Evolutionary conservation across 139 green algal genomes (phyloP).

Genomic region (Haematococcus lacustris): DNA sequence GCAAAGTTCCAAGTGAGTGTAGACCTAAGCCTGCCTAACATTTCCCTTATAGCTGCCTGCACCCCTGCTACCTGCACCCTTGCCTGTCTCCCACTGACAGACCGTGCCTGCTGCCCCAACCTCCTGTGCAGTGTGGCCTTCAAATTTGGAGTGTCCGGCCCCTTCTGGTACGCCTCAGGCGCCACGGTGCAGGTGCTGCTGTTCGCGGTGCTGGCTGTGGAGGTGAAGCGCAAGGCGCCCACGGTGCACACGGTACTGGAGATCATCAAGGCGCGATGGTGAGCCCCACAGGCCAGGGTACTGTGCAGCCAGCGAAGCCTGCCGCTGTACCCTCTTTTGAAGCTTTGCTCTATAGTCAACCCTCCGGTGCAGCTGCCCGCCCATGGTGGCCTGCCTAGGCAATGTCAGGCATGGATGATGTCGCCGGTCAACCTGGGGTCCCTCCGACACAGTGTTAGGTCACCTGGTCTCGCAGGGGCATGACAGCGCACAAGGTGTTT

Average conservation of each 20-base stretch:
- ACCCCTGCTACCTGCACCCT: not conserved
- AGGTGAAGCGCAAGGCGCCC: constrained; percentile 91
- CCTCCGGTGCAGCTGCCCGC: too few species aligned
- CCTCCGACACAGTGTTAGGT: too few species aligned
- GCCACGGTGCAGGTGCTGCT: constrained; percentile 88
- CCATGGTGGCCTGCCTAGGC: too few species aligned
- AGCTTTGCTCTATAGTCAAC: too few species aligned
- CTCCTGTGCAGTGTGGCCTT: constrained; percentile 6
- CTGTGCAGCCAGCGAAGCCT: too few species aligned
- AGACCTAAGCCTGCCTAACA: not conserved
- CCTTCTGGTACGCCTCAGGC: constrained; percentile 83
- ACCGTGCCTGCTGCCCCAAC: not conserved
- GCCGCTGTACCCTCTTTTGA: too few species aligned
- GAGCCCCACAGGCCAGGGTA: too few species aligned
- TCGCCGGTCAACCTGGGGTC: too few species aligned
- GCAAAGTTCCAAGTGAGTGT: constrained; percentile 27
- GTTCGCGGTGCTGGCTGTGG: constrained; percentile 87
- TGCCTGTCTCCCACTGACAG: not conserved
- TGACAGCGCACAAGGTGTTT: constrained; percentile 73
- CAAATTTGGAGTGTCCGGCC: constrained; percentile 32
- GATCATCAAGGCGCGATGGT: constrained; percentile 62
- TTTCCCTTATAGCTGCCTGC: not conserved
- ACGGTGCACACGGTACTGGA: constrained; percentile 87
- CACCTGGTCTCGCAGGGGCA: too few species aligned
- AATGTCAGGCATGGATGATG: too few species aligned